phyloP scores from a whole-genome alignment of 164 flowering plant species.

The Houttuynia cordata region DNA sequence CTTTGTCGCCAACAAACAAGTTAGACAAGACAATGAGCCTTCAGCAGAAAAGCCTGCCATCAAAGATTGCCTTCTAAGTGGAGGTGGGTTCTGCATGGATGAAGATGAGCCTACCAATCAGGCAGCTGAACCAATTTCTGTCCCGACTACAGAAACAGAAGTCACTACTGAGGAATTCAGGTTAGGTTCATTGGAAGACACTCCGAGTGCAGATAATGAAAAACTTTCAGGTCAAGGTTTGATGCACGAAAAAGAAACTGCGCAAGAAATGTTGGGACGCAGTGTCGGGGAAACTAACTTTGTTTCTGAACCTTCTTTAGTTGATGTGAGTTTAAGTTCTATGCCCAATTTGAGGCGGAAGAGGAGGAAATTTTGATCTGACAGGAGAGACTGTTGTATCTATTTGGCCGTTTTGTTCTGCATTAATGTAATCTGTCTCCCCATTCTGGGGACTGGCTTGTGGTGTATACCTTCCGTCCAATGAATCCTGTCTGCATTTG shows the following conservation, averaged over 20 bases:
- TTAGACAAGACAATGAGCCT: constrained; percentile 3
- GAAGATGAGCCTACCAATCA: constrained; percentile 21
- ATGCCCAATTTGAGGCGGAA: constrained; percentile 2
- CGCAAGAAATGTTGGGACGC: neutral
- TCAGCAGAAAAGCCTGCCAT: neutral
- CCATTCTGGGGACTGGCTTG: too few species aligned
- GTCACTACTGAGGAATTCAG: neutral
- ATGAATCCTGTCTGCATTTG: too few species aligned
- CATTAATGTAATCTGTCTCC: too few species aligned
- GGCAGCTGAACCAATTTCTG: constrained; percentile 4
- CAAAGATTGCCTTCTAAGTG: constrained; percentile 23
- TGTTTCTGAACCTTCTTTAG: neutral
- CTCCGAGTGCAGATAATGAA: neutral
- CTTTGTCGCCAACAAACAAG: neutral
- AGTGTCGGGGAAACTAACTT: neutral
- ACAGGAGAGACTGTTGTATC: neutral
- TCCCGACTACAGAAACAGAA: neutral
- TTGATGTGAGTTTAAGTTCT: neutral
- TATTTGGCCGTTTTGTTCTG: too few species aligned
- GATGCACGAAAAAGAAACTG: neutral
- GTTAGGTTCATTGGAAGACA: neutral
- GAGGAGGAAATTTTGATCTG: neutral
- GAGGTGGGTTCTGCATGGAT: constrained; percentile 38
- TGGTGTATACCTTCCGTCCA: too few species aligned
- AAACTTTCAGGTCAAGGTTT: neutral